Conservation (phyloP, 441 rosid genomes). For the Aquilaria agallochum region DNA sequence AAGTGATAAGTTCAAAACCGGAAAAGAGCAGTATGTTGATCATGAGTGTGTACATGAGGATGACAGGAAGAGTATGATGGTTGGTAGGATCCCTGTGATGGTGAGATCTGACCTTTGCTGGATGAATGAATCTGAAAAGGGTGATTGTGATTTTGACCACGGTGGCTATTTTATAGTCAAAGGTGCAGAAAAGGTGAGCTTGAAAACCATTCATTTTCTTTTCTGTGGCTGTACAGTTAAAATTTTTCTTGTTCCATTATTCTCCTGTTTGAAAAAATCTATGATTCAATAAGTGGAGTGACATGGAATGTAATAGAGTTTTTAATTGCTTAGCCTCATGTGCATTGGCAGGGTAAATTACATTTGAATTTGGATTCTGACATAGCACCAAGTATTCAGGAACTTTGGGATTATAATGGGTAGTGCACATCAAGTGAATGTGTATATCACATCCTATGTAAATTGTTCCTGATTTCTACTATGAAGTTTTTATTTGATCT, state of each 20-base stretch:
- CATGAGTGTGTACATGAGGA: conserved; percentile 34
- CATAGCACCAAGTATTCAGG: too few relatives aligned
- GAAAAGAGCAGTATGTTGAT: conserved; percentile 48
- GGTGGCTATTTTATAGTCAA: conserved; percentile 89
- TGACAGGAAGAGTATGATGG: conserved; percentile 35
- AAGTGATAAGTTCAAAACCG: conserved; percentile 87
- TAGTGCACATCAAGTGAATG: too few relatives aligned
- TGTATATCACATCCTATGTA: too few relatives aligned
- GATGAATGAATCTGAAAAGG: conserved; percentile 53
- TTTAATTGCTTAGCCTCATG: too few relatives aligned
- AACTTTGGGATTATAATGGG: too few relatives aligned
- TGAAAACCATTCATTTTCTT: conserved; percentile 1
- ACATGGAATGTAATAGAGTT: neutral
- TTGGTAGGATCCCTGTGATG: conserved; percentile 95
- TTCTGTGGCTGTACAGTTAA: too few relatives aligned
- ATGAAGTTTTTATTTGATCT: too few relatives aligned
- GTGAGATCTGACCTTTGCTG: conserved; percentile 84
- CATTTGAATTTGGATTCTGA: too few relatives aligned
- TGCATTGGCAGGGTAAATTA: too few relatives aligned
- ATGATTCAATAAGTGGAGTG: neutral
- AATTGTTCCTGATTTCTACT: too few relatives aligned
- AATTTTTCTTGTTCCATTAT: neutral
- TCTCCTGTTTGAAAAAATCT: neutral
- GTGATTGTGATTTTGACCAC: conserved; percentile 85
- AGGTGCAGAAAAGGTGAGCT: conserved; percentile 87